Conservation (phyloP, 176 grass and related monocot genomes). For the Sorghum bicolor region DNA sequence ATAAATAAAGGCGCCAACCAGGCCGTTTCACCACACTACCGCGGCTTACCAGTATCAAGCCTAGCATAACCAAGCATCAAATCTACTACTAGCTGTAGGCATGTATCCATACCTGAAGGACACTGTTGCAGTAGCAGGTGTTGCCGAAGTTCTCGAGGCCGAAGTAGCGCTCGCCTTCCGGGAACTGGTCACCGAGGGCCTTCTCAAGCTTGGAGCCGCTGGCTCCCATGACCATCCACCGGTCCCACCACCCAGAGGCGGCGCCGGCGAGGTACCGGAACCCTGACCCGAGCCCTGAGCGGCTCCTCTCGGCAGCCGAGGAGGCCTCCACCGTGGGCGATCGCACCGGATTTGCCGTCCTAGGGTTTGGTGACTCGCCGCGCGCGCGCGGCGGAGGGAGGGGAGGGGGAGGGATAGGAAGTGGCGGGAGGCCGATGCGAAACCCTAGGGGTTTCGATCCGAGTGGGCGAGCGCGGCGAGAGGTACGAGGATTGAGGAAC, state of each 20-base stretch:
- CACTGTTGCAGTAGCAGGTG: slow-evolving; percentile 99
- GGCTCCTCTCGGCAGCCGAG: slow-evolving; percentile 57
- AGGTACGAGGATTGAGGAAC: neutral
- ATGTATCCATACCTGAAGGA: slow-evolving; percentile 61
- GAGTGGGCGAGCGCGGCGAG: neutral
- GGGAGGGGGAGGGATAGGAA: neutral
- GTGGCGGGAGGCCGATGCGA: neutral
- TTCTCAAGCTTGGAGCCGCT: slow-evolving; percentile 98
- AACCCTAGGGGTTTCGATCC: slow-evolving; percentile 42
- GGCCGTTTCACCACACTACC: neutral
- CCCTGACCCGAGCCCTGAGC: slow-evolving; percentile 70
- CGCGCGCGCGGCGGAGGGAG: slow-evolving; percentile 28
- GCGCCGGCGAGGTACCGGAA: slow-evolving; percentile 75
- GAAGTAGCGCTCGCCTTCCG: slow-evolving; percentile 97
- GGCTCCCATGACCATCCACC: slow-evolving; percentile 95
- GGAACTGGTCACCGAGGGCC: slow-evolving; percentile 94
- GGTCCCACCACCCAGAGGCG: slow-evolving; percentile 90
- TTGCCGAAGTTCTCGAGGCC: slow-evolving; percentile 98
- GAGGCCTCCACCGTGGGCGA: slow-evolving; percentile 70
- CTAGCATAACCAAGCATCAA: neutral
- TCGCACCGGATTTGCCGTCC: slow-evolving; percentile 43
- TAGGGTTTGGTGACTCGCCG: slow-evolving; percentile 37
- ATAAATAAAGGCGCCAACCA: neutral
- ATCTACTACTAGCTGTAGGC: slow-evolving; percentile 22
- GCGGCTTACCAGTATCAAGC: neutral